A percentile compares a stretch with the other conserved stretches of the same genome.
Evolutionary conservation across 2,329 filamentous ascomycete species (phyloP).

Genomic region (Ophiostoma ulmi): DNA sequence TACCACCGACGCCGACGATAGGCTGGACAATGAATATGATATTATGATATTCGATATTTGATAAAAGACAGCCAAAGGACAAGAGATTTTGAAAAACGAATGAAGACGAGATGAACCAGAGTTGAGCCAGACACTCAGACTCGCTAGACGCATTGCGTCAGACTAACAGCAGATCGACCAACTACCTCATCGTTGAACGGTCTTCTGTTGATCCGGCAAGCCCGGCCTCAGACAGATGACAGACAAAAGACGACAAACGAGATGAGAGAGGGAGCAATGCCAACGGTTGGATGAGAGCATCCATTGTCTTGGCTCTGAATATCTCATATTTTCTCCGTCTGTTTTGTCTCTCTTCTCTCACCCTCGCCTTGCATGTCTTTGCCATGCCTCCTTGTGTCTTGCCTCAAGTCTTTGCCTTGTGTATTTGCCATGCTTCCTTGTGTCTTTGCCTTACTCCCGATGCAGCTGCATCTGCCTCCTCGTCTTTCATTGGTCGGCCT

Average conservation of each 20-base stretch:
- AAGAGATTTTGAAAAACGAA: background rate
- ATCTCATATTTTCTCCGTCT: background rate
- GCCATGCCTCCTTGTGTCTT: background rate
- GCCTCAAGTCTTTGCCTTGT: background rate
- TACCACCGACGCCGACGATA: constrained; percentile 6
- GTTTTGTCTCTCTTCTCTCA: background rate
- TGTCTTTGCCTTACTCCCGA: background rate
- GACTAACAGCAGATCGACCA: background rate
- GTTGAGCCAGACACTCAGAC: no score
- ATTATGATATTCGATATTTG: background rate
- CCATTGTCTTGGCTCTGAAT: background rate
- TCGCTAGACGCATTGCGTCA: background rate
- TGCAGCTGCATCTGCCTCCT: background rate
- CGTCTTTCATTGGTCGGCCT: background rate
- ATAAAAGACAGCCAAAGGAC: background rate
- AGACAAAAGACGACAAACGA: background rate
- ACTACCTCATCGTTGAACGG: background rate
- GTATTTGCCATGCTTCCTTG: background rate
- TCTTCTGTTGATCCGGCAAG: background rate
- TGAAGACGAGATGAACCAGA: background rate
- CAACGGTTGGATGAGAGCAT: constrained; percentile 1
- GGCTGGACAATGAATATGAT: background rate
- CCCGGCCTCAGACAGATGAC: background rate
- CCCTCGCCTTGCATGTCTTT: no score
- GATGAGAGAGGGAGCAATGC: background rate